A percentile compares a stretch with the other conserved stretches of the same genome.
Conservation (phyloP, 2,329 filamentous ascomycete genomes). For the Helicocarpus griseus region DNA sequence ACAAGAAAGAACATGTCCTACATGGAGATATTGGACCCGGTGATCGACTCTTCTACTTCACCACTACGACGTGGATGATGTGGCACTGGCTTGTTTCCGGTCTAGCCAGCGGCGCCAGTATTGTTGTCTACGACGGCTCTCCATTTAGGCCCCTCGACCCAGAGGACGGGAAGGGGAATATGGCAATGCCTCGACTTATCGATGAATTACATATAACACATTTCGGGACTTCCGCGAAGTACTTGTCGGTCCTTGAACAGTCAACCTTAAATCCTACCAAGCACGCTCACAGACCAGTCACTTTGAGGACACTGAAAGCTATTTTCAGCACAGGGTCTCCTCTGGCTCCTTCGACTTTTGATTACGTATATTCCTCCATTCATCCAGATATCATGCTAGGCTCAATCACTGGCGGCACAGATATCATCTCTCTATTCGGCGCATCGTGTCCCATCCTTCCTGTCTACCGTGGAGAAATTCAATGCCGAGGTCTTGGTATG, state of each 20-base stretch:
- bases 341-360: conserved; percentile 83
- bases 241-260: conserved; percentile 82
- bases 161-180: conserved; percentile 53
- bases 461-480: conserved; percentile 64
- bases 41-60: conserved; percentile 83
- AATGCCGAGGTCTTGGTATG: conserved; percentile 71
- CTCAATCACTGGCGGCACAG: conserved; percentile 90
- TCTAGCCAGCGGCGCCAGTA: conserved; percentile 69
- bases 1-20: conserved; percentile 91
- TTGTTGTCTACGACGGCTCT: conserved; percentile 86
- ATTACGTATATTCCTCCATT: conserved; percentile 79
- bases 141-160: conserved; percentile 63
- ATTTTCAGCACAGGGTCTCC: conserved; percentile 94
- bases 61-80: conserved; percentile 98
- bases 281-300: conserved; percentile 34
- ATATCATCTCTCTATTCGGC: conserved; percentile 93
- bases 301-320: conserved; percentile 53
- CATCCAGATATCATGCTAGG: conserved; percentile 72
- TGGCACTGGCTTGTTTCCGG: conserved; percentile 94
- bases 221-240: conserved; percentile 91
- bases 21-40: conserved; percentile 68
- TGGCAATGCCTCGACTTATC: conserved; percentile 74
- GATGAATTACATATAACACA: conserved; percentile 76
- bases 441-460: conserved; percentile 69
- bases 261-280: conserved; percentile 53